These are phyloP conservation scores for Boletellus sp. DNA, from an alignment of 768 basidiomycete genomes.

Conservation along the genomic window DNA sequence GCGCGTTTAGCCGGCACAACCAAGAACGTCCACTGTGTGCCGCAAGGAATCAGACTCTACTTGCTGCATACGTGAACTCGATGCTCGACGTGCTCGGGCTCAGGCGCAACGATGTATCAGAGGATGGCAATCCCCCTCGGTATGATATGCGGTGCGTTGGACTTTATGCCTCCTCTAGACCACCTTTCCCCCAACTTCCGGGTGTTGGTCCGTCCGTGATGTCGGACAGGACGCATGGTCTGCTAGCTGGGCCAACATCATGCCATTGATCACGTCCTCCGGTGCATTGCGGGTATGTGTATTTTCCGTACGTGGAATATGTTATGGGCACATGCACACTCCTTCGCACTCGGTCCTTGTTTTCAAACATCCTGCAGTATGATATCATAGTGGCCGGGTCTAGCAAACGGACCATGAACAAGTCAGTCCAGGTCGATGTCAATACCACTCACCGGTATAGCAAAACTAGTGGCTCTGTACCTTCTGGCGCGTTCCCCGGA, in stretches of 20 bases:
- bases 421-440: background rate
- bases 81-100: no score
- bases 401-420: conserved; percentile 25
- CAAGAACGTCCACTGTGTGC: no score
- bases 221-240: background rate
- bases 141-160: no score
- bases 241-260: background rate
- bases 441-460: conserved; percentile 62
- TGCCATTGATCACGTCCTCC: background rate
- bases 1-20: no score
- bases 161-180: no score
- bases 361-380: conserved; percentile 18
- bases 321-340: background rate
- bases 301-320: conserved; percentile 13
- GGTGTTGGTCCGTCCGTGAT: no score
- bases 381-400: conserved; percentile 90
- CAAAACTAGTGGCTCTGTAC: conserved; percentile 55
- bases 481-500: conserved; percentile 42
- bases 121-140: no score
- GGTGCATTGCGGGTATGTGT: conserved; percentile 4
- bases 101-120: no score
- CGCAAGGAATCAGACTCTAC: no score
- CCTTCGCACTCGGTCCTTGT: background rate
- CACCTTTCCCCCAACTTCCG: no score
- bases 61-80: no score